A percentile compares a stretch with the other conserved stretches of the same genome.
phyloP scores from a whole-genome alignment of 2,329 filamentous ascomycete genomes.

The Seiridium unicorne region DNA sequence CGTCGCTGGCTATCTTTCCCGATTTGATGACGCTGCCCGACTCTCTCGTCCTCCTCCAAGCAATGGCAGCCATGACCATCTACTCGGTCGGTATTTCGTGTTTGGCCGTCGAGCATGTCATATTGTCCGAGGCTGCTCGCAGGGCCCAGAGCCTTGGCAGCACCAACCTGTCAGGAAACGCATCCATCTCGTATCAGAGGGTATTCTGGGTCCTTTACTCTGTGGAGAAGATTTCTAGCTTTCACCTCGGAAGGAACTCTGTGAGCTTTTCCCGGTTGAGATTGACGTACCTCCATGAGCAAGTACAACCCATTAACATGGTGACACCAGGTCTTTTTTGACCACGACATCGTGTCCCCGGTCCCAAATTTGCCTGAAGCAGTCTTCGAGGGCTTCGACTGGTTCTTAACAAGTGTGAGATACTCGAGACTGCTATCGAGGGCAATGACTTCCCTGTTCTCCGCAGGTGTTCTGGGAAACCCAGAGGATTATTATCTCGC shows the following conservation, averaged over 20 bases:
- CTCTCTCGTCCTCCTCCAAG: constrained; percentile 27
- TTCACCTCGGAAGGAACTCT: constrained; percentile 27
- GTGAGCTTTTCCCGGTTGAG: constrained; percentile 12
- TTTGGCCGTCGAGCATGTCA: constrained; percentile 28
- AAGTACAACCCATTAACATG: too few species aligned
- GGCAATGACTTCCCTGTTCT: constrained; percentile 26
- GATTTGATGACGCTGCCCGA: constrained; percentile 29
- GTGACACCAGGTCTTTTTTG: constrained; percentile 23
- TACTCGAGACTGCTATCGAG: constrained; percentile 26
- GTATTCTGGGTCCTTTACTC: constrained; percentile 18
- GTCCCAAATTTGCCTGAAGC: constrained; percentile 22
- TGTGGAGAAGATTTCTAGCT: constrained; percentile 17
- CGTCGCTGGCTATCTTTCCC: constrained; percentile 32
- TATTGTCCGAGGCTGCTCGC: constrained; percentile 27
- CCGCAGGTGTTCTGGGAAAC: constrained; percentile 22
- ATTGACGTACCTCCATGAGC: too few species aligned
- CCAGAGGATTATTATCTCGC: constrained; percentile 22
- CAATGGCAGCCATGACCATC: constrained; percentile 28
- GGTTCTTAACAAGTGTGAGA: constrained; percentile 22
- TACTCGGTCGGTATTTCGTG: constrained; percentile 26
- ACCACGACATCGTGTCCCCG: constrained; percentile 29
- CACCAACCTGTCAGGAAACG: constrained; percentile 14
- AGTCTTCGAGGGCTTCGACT: constrained; percentile 20
- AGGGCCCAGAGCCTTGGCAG: constrained; percentile 27
- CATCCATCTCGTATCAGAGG: constrained; percentile 20